Evolutionary conservation across 805 yeast species (phyloP).

Genomic region (Zygotorulaspora sp.): DNA sequence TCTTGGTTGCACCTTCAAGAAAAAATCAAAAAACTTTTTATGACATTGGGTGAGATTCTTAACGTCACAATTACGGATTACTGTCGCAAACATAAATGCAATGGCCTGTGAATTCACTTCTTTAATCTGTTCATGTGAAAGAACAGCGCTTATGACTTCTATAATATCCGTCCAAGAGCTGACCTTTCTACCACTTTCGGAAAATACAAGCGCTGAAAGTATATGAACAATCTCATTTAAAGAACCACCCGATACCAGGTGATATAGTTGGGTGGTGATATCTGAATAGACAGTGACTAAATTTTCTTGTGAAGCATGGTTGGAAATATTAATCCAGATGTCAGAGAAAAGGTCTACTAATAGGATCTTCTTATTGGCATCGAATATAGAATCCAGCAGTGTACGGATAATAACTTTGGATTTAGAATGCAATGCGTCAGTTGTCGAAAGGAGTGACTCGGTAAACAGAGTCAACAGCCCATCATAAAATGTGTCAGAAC

Average conservation of each 20-base stretch:
- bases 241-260: conserved; percentile 11
- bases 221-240: conserved; percentile 39
- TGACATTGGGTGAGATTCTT: conserved; percentile 46
- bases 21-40: conserved; percentile 40
- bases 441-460: conserved; percentile 70
- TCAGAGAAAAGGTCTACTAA: conserved; percentile 51
- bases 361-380: conserved; percentile 4
- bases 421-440: conserved; percentile 71
- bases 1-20: conserved; percentile 39
- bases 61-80: conserved; percentile 54
- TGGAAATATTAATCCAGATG: conserved; percentile 48
- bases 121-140: conserved; percentile 10
- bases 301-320: conserved; percentile 49
- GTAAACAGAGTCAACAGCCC: conserved; percentile 60
- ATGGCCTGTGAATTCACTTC: conserved; percentile 27
- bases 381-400: conserved; percentile 36
- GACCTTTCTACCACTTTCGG: conserved; percentile 67
- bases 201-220: conserved; percentile 49
- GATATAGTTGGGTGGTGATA: conserved; percentile 25
- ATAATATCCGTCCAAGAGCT: conserved; percentile 43
- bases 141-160: conserved; percentile 13
- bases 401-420: conserved; percentile 47
- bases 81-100: conserved; percentile 44
- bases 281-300: conserved; percentile 43
- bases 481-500: conserved; percentile 46